These are phyloP conservation scores for Tylopilus rubrobrunneus DNA, from an alignment of 768 basidiomycete species.

Conservation along the genomic window DNA sequence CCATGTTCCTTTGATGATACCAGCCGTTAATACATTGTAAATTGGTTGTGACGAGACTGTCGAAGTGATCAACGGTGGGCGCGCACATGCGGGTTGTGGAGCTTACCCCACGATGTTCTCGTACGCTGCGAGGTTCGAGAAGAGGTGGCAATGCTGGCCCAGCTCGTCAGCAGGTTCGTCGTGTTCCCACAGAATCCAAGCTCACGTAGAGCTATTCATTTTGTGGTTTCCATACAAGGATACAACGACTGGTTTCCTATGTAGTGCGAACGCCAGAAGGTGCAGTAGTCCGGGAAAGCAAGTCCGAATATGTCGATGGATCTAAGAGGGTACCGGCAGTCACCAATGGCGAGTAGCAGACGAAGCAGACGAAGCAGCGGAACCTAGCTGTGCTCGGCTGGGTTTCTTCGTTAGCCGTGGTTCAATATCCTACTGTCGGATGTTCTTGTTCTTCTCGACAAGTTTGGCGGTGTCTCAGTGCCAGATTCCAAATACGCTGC, in stretches of 20 bases:
- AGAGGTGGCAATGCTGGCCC: slow-evolving; percentile 15
- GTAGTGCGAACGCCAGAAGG: background rate
- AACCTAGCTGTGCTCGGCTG: slow-evolving; percentile 26
- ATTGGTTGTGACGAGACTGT: too few species aligned
- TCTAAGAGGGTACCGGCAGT: slow-evolving; percentile 5
- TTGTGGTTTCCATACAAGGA: slow-evolving; percentile 11
- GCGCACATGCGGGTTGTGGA: slow-evolving; percentile 5
- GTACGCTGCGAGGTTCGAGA: slow-evolving; percentile 3
- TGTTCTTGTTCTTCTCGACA: slow-evolving; percentile 23
- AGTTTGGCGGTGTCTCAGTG: slow-evolving; percentile 42
- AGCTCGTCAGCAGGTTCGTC: slow-evolving; percentile 15
- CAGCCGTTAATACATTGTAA: too few species aligned
- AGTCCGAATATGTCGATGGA: slow-evolving; percentile 18
- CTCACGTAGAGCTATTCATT: slow-evolving; percentile 24
- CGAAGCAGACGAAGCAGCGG: slow-evolving; percentile 15
- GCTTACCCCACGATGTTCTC: background rate
- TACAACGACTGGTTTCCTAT: background rate
- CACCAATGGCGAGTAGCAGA: slow-evolving; percentile 28
- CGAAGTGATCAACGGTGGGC: background rate
- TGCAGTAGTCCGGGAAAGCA: slow-evolving; percentile 1
- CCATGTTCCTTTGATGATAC: too few species aligned
- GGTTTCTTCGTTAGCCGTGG: slow-evolving; percentile 25
- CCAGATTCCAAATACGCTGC: slow-evolving; percentile 86
- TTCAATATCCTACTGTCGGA: slow-evolving; percentile 21
- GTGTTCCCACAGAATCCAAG: slow-evolving; percentile 17